Conservation (phyloP, 805 yeast genomes). For the Candida railenensis region DNA sequence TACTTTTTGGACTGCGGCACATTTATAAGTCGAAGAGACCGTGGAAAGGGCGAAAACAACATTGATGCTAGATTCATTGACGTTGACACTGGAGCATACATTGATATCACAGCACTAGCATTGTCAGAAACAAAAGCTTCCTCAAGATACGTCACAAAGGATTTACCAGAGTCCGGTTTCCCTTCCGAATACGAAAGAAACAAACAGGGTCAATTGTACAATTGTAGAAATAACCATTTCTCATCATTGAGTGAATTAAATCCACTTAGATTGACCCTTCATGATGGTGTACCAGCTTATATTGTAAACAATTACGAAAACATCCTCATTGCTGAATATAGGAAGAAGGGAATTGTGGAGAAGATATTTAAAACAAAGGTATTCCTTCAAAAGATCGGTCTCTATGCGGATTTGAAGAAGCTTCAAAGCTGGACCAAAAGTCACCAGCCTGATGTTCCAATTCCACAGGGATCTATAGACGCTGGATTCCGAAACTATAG, state of each 20-base stretch:
- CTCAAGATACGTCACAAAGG: constrained; percentile 12
- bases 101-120: constrained; percentile 43
- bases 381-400: constrained; percentile 2
- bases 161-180: constrained; percentile 11
- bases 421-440: constrained; percentile 2
- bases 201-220: constrained; percentile 25
- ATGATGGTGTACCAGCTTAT: constrained; percentile 36
- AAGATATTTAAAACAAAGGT: constrained; percentile 29
- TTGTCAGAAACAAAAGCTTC: constrained; percentile 29
- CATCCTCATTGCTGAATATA: constrained; percentile 30
- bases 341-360: constrained; percentile 23
- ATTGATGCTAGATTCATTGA: constrained; percentile 58
- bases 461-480: neutral
- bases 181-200: constrained; percentile 22
- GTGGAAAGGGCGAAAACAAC: constrained; percentile 48
- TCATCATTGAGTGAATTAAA: constrained; percentile 24
- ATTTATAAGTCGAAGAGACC: constrained; percentile 25
- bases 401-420: constrained; percentile 7
- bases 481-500: neutral
- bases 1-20: constrained; percentile 34
- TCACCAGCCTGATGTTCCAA: neutral
- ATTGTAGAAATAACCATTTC: constrained; percentile 41
- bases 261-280: constrained; percentile 30
- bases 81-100: constrained; percentile 43
- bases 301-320: constrained; percentile 31